Conservation (phyloP, 2,329 filamentous ascomycete genomes). For the Aspergillus floridensis region DNA sequence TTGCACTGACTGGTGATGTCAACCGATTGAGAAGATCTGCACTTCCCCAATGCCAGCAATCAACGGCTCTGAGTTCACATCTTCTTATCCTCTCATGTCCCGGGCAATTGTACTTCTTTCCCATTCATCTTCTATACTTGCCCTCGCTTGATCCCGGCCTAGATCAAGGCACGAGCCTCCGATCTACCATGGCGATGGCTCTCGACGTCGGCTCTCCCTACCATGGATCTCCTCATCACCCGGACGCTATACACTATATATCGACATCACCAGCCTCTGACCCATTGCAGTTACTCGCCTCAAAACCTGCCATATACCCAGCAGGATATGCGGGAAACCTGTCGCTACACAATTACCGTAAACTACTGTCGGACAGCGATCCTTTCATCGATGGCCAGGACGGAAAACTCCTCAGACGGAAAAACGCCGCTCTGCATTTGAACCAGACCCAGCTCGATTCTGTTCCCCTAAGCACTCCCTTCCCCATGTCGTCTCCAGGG, state of each 20-base stretch:
- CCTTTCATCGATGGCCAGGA: constrained; percentile 25
- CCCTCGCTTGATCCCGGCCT: neutral
- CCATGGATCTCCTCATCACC: constrained; percentile 8
- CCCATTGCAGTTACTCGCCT: constrained; percentile 7
- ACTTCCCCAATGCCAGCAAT: neutral
- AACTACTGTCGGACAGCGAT: constrained; percentile 30
- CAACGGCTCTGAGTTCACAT: neutral
- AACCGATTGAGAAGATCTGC: neutral
- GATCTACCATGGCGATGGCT: neutral
- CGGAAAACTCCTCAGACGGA: constrained; percentile 33
- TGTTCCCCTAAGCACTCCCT: neutral
- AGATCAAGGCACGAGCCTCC: neutral
- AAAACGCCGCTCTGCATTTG: constrained; percentile 33
- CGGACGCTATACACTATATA: constrained; percentile 1
- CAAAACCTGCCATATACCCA: constrained; percentile 7
- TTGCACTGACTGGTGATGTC: neutral
- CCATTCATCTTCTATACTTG: neutral
- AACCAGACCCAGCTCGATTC: constrained; percentile 16
- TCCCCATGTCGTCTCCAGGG: constrained; percentile 8
- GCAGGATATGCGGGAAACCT: constrained; percentile 11
- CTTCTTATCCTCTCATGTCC: neutral
- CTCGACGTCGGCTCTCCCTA: constrained; percentile 9
- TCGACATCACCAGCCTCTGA: constrained; percentile 7
- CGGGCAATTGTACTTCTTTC: neutral
- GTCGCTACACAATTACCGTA: constrained; percentile 39